phyloP scores from a whole-genome alignment of 2,329 filamentous ascomycete genomes.

The Parastagonospora nodorum region DNA sequence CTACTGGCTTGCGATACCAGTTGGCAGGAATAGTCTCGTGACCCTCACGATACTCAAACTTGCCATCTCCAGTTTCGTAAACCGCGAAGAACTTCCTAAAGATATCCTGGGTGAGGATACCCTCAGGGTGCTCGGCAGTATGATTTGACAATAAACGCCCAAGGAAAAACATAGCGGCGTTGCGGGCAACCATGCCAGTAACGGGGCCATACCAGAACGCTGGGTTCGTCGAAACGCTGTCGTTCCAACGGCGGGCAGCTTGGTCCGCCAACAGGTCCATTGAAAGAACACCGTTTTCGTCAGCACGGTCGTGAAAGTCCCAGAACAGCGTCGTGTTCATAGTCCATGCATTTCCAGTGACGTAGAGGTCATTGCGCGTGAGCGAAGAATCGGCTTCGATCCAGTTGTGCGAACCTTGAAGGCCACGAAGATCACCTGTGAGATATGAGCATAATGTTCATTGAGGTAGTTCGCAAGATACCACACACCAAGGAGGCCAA shows the following conservation, averaged over 20 bases:
- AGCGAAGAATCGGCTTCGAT: slow-evolving; percentile 49
- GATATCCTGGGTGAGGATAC: slow-evolving; percentile 27
- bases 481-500: slow-evolving; percentile 49
- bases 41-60: slow-evolving; percentile 50
- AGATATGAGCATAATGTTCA: slow-evolving; percentile 36
- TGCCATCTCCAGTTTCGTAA: slow-evolving; percentile 45
- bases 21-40: slow-evolving; percentile 59
- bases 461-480: slow-evolving; percentile 15
- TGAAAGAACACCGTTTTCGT: slow-evolving; percentile 17
- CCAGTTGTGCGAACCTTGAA: slow-evolving; percentile 53
- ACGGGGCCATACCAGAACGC: slow-evolving; percentile 61
- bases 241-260: slow-evolving; percentile 49
- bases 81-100: slow-evolving; percentile 57
- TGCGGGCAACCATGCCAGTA: slow-evolving; percentile 56
- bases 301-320: slow-evolving; percentile 48
- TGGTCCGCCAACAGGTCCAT: slow-evolving; percentile 29
- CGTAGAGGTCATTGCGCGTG: slow-evolving; percentile 51
- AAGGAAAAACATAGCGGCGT: slow-evolving; percentile 47
- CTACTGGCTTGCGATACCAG: slow-evolving; percentile 54
- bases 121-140: slow-evolving; percentile 16
- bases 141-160: slow-evolving; percentile 41
- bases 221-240: slow-evolving; percentile 58
- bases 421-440: slow-evolving; percentile 48
- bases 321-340: slow-evolving; percentile 53
- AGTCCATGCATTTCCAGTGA: slow-evolving; percentile 44